Conservation (phyloP, 1,139 yeast genomes). For the Magnusiomyces suaveolens region DNA sequence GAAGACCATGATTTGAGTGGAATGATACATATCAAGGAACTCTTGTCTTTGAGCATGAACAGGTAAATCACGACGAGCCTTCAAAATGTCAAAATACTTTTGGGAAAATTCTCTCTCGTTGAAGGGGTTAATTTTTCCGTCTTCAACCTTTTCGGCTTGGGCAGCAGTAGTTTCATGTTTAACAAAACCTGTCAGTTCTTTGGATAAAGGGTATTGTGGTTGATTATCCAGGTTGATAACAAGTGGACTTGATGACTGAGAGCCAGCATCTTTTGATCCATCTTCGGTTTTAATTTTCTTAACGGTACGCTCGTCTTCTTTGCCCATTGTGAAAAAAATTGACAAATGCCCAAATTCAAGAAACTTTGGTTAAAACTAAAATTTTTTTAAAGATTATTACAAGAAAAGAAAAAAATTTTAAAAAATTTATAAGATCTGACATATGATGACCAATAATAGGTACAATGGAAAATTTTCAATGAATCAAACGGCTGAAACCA, state of each 20-base stretch:
- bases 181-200: conserved; percentile 12
- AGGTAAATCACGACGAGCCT: conserved; percentile 75
- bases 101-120: conserved; percentile 54
- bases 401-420: not conserved
- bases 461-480: no score
- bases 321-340: not conserved
- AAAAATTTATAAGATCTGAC: not conserved
- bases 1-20: conserved; percentile 89
- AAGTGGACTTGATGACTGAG: not conserved
- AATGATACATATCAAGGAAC: conserved; percentile 71
- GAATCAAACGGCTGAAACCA: no score
- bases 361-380: not conserved
- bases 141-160: conserved; percentile 57
- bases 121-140: conserved; percentile 63
- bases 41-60: conserved; percentile 91
- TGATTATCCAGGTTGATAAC: not conserved
- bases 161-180: conserved; percentile 54
- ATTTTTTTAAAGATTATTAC: not conserved
- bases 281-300: conserved; percentile 16
- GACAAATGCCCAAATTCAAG: no score
- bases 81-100: conserved; percentile 67
- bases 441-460: no score
- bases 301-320: conserved; percentile 16
- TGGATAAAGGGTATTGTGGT: conserved; percentile 3
- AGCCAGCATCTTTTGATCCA: conserved; percentile 1